Base-by-base conservation (phyloP, 2,329 filamentous ascomycete species). In the Claviceps lovelessii region DNA sequence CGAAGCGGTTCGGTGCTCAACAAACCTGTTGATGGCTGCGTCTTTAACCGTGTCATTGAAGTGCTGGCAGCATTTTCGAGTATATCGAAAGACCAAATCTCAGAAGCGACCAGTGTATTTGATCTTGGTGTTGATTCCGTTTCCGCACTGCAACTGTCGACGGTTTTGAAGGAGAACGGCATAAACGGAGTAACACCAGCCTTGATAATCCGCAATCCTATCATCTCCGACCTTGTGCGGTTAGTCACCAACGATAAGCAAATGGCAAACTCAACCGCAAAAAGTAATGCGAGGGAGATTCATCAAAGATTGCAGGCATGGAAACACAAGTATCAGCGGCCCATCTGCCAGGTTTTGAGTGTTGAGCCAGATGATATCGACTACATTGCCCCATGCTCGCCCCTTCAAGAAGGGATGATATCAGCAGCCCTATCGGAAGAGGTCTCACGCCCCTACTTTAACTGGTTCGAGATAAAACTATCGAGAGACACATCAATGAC, bases 71-170 rank as follows among this genome's bases (percentile, higher is more conserved):
- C 75, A 2, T 76, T 86, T 53, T 69, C 79, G 2, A 69, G 72
- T 0, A 58, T 80, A 1, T 63, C 73, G 0, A 53, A 63, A 3
- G 62, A 68, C 0, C 68, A 71, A 0, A 70, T 88, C 2, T 70
- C 67, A 0, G 70, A 76, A 2, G 72, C 70, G 0, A 81, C 83
- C 0, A 95, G 82, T 57, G 79, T 95, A 19, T 95, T 93, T 61
- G 88, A 95, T 59, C 73, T 95, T 1, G 91, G 90, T 0, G 75
- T 96, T 29, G 91, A 95, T 62, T 96, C 90, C 0, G 89, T 96
- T 17, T 89, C 88, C 0, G 86, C 85, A 0, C 83, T 94, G 49
- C 77, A 81, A 8, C 76, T 96, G 35, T 77, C 85, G 0, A 75
- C 77, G 5, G 67, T 75, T 13, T 71, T 96, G 15, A 86, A 81